Conservation (phyloP, 1,139 yeast species). For the Sugiyamaella xylanicola region DNA sequence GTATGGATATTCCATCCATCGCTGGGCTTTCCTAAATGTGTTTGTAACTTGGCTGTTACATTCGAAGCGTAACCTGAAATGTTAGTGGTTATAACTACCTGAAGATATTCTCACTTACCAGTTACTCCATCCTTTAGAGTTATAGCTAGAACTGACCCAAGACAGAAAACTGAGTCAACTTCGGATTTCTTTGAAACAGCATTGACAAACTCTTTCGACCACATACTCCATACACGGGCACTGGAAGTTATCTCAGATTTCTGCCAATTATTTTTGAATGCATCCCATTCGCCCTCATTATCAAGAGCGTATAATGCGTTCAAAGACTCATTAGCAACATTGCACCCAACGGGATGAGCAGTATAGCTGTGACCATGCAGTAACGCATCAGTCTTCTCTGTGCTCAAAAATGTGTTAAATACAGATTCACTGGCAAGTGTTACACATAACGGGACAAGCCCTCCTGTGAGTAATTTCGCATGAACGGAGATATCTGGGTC, state of each 20-base stretch:
- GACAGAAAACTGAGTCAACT: conserved; percentile 33
- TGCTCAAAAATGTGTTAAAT: conserved; percentile 33
- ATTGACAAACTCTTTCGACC: conserved; percentile 30
- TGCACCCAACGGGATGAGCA: conserved; percentile 40
- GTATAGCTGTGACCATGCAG: conserved; percentile 39
- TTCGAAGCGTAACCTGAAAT: conserved; percentile 29
- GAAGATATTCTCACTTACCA: conserved; percentile 16
- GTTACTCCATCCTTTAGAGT: conserved; percentile 28
- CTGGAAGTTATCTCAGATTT: conserved; percentile 1
- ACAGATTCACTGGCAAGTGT: conserved; percentile 35
- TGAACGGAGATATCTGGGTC: conserved; percentile 37
- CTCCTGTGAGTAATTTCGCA: conserved; percentile 39
- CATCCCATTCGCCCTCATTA: conserved; percentile 22
- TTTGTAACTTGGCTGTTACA: conserved; percentile 23
- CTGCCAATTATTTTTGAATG: conserved; percentile 26
- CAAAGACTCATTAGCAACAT: conserved; percentile 36
- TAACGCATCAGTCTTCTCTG: conserved; percentile 35
- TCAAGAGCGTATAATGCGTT: conserved; percentile 24
- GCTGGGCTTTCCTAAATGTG: conserved; percentile 1
- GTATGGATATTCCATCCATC: conserved; percentile 30
- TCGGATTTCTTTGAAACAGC: conserved; percentile 26
- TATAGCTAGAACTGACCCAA: conserved; percentile 36
- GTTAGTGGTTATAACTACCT: background rate
- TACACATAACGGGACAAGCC: conserved; percentile 35
- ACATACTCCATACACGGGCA: conserved; percentile 28